Evolutionary conservation across 345 rosid genomes (phyloP), one percentile per base, ranked within the genome.

Genomic region (Corchorus capsularis): DNA sequence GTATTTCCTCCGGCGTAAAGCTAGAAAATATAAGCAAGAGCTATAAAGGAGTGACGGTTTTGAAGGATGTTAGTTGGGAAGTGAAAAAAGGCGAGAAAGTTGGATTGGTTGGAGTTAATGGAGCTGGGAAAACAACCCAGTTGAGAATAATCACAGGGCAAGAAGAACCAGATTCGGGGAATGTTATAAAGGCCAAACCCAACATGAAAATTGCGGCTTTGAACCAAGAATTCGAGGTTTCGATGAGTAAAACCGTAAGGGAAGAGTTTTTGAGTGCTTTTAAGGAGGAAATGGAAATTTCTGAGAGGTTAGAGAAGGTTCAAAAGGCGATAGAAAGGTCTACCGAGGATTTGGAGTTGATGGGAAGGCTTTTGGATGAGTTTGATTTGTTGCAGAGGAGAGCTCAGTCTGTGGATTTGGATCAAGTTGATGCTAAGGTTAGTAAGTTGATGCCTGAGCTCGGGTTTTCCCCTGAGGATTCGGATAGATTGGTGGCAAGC

Each of bases 91-190:
- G 97, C 0, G 98, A 91, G 81, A 95, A 92, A 70, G 99, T 93
- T 0, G 99, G 99, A 9, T 74, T 95, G 19, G 98, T 95, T 0
- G 99, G 99, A 0, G 96, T 95, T 1, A 95, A 95, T 46, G 99
- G 99, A 5, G 99, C 99, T 0, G 99, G 99, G 32, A 95, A 95
- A 83, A 95, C 99, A 45, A 95, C 98, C 43, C 99, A 95, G 85
- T 77, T 93, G 84, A 90, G 89, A 83, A 95, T 95, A 55, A 95
- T 95, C 49, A 53, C 97, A 0, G 99, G 99, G 5, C 90, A 82
- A 65, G 99, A 95, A 60, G 94, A 90, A 45, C 92, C 99, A 10
- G 98, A 95, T 86, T 85, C 94, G 15, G 99, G 99, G 12, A 90
- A 89, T 54, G 97, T 95, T 14, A 83, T 95, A 8, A 91, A 89